phyloP scores from a whole-genome alignment of 306 rosid species.

The Ochetophila trinervis region DNA sequence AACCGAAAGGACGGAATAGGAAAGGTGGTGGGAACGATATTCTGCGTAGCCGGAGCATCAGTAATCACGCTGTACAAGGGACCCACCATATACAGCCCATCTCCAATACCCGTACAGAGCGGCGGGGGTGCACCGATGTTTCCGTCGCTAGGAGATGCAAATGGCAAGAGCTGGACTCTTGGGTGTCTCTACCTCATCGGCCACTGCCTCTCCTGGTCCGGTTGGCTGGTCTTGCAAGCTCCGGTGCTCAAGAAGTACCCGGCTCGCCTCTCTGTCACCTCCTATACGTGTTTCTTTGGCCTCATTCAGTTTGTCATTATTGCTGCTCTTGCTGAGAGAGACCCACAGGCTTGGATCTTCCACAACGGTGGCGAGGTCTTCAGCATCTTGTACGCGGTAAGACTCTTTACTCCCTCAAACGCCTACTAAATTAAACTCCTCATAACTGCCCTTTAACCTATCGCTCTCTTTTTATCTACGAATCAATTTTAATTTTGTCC shows the following conservation, averaged over 20 bases:
- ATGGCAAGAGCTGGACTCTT: constrained; percentile 84
- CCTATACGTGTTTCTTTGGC: constrained; percentile 91
- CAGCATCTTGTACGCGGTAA: constrained; percentile 81
- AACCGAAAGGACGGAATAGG: constrained; percentile 80
- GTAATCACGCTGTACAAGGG: constrained; percentile 94
- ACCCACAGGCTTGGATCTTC: constrained; percentile 82
- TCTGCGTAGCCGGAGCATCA: constrained; percentile 87
- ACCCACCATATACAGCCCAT: constrained; percentile 82
- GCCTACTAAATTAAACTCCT: too few relatives aligned
- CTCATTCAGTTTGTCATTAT: constrained; percentile 68
- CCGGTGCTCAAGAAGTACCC: constrained; percentile 94
- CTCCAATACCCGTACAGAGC: constrained; percentile 34
- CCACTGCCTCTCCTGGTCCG: constrained; percentile 95
- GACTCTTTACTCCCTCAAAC: too few relatives aligned
- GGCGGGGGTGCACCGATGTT: too few relatives aligned
- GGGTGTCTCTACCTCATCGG: constrained; percentile 87
- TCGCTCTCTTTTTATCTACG: too few relatives aligned
- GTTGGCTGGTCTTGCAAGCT: constrained; percentile 87
- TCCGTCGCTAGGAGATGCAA: constrained; percentile 64
- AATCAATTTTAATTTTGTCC: too few relatives aligned
- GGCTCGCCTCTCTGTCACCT: constrained; percentile 93
- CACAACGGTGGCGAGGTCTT: constrained; percentile 72
- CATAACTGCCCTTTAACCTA: too few relatives aligned
- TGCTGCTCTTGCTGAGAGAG: constrained; percentile 63
- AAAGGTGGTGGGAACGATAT: constrained; percentile 72